phyloP scores from a whole-genome alignment of 2,329 filamentous ascomycete genomes.

The Myriosclerotinia duriaeana region DNA sequence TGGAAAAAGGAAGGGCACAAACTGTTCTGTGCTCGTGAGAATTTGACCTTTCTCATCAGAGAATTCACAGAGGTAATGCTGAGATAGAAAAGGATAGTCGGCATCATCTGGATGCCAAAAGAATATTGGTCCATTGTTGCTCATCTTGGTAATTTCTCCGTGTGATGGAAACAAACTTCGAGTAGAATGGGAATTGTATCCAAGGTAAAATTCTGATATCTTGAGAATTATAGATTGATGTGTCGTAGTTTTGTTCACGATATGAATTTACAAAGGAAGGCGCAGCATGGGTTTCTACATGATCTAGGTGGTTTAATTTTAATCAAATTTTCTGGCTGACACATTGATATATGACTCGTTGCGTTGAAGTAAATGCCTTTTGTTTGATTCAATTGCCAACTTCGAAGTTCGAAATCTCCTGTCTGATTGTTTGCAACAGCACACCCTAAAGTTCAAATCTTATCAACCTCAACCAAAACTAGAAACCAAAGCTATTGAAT shows the following conservation, averaged over 20 bases:
- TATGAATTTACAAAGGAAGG: fast-evolving
- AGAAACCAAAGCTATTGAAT: background rate
- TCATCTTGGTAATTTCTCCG: background rate
- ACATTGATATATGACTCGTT: no score
- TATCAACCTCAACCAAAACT: background rate
- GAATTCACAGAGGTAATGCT: constrained; percentile 8
- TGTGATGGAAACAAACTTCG: background rate
- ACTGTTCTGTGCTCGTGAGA: background rate
- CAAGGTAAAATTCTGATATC: background rate
- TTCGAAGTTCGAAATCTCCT: background rate
- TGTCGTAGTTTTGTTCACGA: background rate
- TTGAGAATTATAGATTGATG: background rate
- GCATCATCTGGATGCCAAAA: constrained; percentile 11
- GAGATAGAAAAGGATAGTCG: constrained; percentile 2
- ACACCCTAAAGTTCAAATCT: background rate
- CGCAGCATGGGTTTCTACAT: background rate
- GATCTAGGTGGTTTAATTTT: no score
- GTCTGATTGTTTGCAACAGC: background rate
- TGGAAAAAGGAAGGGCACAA: background rate
- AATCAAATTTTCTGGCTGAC: no score
- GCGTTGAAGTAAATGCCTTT: no score
- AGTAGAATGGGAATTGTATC: background rate
- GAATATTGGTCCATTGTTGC: constrained; percentile 7
- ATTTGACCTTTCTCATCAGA: background rate
- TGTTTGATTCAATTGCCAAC: no score